These are phyloP conservation scores for Karstenula rhodostoma DNA, from an alignment of 2,329 filamentous ascomycete species.

Conservation along the genomic window DNA sequence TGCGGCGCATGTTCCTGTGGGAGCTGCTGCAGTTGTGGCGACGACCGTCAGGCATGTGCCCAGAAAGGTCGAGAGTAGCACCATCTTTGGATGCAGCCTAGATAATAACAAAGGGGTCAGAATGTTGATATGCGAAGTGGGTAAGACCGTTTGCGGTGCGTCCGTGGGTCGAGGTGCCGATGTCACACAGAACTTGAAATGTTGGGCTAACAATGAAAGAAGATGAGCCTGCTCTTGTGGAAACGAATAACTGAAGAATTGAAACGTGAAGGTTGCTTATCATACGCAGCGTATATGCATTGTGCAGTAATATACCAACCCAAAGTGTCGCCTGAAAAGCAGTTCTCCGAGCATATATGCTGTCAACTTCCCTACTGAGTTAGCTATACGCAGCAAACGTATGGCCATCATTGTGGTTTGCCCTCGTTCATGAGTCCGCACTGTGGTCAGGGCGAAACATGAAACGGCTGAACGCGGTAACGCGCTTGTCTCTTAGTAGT, in stretches of 20 bases:
- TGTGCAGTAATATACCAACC: not conserved
- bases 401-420: not conserved
- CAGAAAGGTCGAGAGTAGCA: not conserved
- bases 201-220: not conserved
- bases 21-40: not conserved
- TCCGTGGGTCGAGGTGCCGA: not conserved
- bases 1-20: not conserved
- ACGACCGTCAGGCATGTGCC: not conserved
- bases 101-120: not conserved
- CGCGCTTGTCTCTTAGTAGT: not conserved
- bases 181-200: not conserved
- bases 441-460: not conserved
- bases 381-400: slow-evolving; percentile 7
- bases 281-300: not conserved
- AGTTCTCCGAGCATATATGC: not conserved
- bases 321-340: not conserved
- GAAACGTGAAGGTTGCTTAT: not conserved
- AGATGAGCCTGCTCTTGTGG: not conserved
- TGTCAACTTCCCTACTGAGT: not conserved
- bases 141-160: not conserved
- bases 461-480: not conserved
- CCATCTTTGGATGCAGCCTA: not conserved
- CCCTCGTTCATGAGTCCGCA: not conserved
- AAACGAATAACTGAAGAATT: not conserved
- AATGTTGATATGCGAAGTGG: not conserved